Percentiles rank a stretch among this genome's conserved stretches.
Conservation (phyloP, 2,329 filamentous ascomycete genomes). For the Endocalyx cinctus region DNA sequence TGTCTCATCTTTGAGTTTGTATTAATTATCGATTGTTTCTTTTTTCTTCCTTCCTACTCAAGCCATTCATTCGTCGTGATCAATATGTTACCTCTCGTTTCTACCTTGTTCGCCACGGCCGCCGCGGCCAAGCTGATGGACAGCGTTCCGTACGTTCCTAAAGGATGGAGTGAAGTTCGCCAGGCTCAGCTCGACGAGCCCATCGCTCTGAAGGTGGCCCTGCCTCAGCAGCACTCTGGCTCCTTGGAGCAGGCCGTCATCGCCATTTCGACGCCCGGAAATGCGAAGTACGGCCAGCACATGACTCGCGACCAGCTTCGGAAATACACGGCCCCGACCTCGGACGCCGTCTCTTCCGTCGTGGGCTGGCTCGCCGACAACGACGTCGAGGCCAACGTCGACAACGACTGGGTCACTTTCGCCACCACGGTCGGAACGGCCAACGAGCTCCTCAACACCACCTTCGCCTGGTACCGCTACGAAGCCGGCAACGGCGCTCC, state of each 20-base stretch:
- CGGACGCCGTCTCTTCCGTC: constrained; percentile 34
- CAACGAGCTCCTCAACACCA: constrained; percentile 42
- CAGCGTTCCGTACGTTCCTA: constrained; percentile 18
- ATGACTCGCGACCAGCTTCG: constrained; percentile 44
- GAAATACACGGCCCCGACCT: constrained; percentile 40
- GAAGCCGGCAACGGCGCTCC: constrained; percentile 32
- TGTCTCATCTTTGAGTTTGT: too few species aligned
- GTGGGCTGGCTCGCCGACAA: constrained; percentile 40
- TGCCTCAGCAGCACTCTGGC: constrained; percentile 21
- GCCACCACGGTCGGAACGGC: constrained; percentile 34
- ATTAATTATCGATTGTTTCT: too few species aligned
- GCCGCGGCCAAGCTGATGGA: constrained; percentile 25
- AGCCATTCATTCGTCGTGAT: too few species aligned
- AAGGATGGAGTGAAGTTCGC: constrained; percentile 21
- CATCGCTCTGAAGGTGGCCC: constrained; percentile 19
- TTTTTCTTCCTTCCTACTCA: too few species aligned
- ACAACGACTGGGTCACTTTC: constrained; percentile 39
- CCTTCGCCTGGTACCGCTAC: constrained; percentile 39
- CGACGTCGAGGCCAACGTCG: constrained; percentile 31
- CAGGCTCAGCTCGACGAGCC: constrained; percentile 17
- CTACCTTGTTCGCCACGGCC: constrained; percentile 21
- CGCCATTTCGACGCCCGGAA: constrained; percentile 44
- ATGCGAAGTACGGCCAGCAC: constrained; percentile 43
- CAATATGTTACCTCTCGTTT: constrained; percentile 19
- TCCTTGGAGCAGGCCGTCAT: constrained; percentile 40